phyloP scores from a whole-genome alignment of 2,329 filamentous ascomycete species.

The Akanthomyces lecanii region DNA sequence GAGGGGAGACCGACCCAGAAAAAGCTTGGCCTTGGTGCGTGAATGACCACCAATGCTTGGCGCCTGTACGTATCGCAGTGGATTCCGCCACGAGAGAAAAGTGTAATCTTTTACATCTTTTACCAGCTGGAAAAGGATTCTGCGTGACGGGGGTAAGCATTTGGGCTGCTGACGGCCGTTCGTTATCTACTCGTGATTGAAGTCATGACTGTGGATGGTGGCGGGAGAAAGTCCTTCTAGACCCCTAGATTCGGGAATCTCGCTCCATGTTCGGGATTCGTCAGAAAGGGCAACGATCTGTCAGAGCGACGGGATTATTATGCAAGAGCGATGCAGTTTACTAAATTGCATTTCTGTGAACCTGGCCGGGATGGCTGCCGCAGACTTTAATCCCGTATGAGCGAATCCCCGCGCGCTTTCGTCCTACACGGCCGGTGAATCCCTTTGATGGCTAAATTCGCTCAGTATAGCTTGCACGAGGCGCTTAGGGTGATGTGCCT shows the following conservation, averaged over 20 bases:
- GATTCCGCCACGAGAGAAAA: neutral
- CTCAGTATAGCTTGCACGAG: too few relatives aligned
- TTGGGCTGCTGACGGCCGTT: too few relatives aligned
- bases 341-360: neutral
- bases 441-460: neutral
- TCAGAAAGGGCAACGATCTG: neutral
- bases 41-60: neutral
- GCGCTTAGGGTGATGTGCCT: neutral
- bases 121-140: too few relatives aligned
- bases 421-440: neutral
- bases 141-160: too few relatives aligned
- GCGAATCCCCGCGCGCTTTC: neutral
- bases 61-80: neutral
- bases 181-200: too few relatives aligned
- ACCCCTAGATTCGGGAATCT: neutral
- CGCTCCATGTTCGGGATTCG: neutral
- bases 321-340: too few relatives aligned
- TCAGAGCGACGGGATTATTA: neutral
- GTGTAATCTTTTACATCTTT: neutral
- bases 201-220: too few relatives aligned
- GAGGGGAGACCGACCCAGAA: neutral
- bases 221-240: too few relatives aligned
- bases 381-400: neutral
- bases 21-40: slow-evolving; percentile 1
- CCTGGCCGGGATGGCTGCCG: neutral